A percentile compares a stretch with the other conserved stretches of the same genome.
Conservation (phyloP, 2,329 filamentous ascomycete species). For the Arthrobotrys iridis region DNA sequence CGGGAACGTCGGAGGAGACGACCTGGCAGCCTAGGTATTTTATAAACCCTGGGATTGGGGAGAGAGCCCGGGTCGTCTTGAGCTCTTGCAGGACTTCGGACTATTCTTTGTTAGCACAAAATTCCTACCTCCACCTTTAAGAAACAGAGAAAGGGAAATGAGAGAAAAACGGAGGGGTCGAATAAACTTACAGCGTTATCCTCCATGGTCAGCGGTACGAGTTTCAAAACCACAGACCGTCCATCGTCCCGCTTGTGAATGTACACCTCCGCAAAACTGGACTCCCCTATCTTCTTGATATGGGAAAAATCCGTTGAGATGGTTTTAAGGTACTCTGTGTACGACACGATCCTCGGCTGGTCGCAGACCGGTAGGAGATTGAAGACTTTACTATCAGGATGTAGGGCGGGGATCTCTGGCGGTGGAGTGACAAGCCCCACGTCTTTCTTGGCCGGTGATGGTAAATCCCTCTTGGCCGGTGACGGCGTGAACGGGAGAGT, state of each 20-base stretch:
- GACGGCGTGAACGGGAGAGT: not conserved
- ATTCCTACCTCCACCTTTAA: not conserved
- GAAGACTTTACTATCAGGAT: conserved; percentile 37
- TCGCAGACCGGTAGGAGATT: conserved; percentile 28
- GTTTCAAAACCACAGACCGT: conserved; percentile 24
- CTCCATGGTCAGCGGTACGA: conserved; percentile 25
- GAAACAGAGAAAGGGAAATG: too few species aligned
- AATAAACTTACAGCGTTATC: conserved; percentile 22
- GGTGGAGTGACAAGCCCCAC: not conserved
- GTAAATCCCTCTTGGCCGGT: not conserved
- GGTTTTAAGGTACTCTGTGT: conserved; percentile 17
- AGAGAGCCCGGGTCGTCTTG: conserved; percentile 34
- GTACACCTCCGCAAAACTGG: conserved; percentile 44
- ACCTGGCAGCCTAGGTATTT: conserved; percentile 45
- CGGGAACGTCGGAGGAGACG: conserved; percentile 16
- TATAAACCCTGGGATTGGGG: conserved; percentile 31
- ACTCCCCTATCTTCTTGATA: conserved; percentile 50
- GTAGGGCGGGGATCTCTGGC: not conserved
- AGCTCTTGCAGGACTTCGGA: conserved; percentile 38
- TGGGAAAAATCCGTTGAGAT: conserved; percentile 41
- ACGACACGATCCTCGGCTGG: conserved; percentile 16
- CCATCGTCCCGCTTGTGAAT: conserved; percentile 39
- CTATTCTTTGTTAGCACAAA: conserved; percentile 6
- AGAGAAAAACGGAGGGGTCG: not conserved
- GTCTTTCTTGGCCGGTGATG: not conserved